Evolutionary conservation across 441 rosid genomes (phyloP).

Genomic region (Populus hybrid): DNA sequence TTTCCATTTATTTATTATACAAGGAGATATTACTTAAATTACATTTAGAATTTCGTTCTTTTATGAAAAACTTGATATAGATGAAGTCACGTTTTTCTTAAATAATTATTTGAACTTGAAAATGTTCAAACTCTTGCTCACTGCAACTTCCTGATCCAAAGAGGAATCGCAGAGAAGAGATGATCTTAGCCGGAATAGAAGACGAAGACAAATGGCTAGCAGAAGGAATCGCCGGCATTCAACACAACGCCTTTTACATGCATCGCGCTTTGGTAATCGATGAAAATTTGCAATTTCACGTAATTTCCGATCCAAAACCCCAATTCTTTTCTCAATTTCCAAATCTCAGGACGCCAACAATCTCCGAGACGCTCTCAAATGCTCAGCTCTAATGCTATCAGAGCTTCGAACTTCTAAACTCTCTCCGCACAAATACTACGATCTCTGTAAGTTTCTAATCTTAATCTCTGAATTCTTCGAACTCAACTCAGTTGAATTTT

Average conservation of each 20-base stretch:
- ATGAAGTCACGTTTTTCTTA: too few relatives aligned
- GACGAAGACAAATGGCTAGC: conserved; percentile 99
- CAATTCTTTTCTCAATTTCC: neutral
- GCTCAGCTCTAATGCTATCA: conserved; percentile 96
- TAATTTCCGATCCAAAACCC: neutral
- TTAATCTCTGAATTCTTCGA: neutral
- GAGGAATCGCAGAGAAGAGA: neutral
- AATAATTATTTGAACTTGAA: too few relatives aligned
- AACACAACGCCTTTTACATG: conserved; percentile 96
- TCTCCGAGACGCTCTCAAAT: conserved; percentile 90
- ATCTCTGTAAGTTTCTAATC: conserved; percentile 51
- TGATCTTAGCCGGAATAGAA: conserved; percentile 53
- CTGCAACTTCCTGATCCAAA: neutral
- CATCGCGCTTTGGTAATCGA: conserved; percentile 88
- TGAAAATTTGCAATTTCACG: conserved; percentile 1
- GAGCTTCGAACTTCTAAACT: conserved; percentile 97
- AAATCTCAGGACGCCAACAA: conserved; percentile 76
- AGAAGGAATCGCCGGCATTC: conserved; percentile 83
- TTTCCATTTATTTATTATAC: too few relatives aligned
- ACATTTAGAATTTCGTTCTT: too few relatives aligned
- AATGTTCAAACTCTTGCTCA: neutral
- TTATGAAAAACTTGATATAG: too few relatives aligned
- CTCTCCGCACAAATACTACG: conserved; percentile 93
- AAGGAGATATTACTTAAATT: too few relatives aligned
- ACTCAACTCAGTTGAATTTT: neutral